A percentile compares a stretch with the other conserved stretches of the same genome.
These are phyloP conservation scores for Taphrina populina DNA, from an alignment of 1,139 yeast species.

Conservation along the genomic window DNA sequence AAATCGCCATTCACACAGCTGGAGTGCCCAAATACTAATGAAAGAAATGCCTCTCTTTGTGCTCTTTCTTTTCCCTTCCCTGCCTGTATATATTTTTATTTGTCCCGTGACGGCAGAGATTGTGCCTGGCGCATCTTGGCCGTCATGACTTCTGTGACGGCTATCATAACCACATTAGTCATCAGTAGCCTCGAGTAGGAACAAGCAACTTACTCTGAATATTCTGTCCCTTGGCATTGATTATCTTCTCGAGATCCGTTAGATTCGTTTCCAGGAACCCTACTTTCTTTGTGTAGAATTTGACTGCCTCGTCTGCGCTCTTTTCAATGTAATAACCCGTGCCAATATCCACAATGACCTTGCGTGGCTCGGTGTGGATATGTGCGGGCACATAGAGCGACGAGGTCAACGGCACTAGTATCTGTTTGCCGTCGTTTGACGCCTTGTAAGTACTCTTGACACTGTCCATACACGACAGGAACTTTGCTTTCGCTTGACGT, in stretches of 20 bases:
- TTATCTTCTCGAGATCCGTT: slow-evolving; percentile 68
- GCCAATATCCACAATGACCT: slow-evolving; percentile 88
- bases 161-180: not conserved
- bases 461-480: slow-evolving; percentile 74
- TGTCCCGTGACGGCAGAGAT: too few relatives aligned
- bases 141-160: slow-evolving; percentile 30
- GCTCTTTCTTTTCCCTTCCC: too few relatives aligned
- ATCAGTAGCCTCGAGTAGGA: not conserved
- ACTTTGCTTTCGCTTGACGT: slow-evolving; percentile 76
- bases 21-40: too few relatives aligned
- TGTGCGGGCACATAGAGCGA: slow-evolving; percentile 88
- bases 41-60: too few relatives aligned
- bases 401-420: slow-evolving; percentile 83
- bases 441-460: slow-evolving; percentile 58
- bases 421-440: slow-evolving; percentile 49
- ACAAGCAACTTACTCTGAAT: slow-evolving; percentile 21
- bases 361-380: slow-evolving; percentile 55
- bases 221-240: slow-evolving; percentile 43
- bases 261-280: slow-evolving; percentile 71
- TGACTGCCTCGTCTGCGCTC: slow-evolving; percentile 61
- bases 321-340: slow-evolving; percentile 94
- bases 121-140: slow-evolving; percentile 32
- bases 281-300: slow-evolving; percentile 73
- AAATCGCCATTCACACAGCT: too few relatives aligned
- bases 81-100: too few relatives aligned